Conservation (phyloP, 257 asterid species). For the Solanum rostratum region DNA sequence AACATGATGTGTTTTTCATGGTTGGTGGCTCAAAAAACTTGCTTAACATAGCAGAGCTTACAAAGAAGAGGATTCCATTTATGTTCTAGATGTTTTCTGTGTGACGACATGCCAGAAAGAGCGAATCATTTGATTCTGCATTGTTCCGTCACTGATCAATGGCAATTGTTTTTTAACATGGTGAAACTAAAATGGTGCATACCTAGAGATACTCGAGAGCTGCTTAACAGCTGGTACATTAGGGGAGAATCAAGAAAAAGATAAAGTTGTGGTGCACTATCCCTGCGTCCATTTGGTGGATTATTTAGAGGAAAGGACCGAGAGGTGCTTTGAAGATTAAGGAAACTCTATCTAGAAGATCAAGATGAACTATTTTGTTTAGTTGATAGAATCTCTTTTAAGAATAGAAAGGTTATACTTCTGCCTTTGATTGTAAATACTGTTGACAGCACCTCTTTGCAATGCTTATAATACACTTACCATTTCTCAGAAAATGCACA, state of each 20-base stretch:
- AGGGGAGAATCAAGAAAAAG: background rate
- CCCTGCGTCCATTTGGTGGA: background rate
- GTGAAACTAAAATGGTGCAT: background rate
- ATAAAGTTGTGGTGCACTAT: background rate
- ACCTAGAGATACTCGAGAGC: background rate
- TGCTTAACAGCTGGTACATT: background rate
- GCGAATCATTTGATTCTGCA: background rate
- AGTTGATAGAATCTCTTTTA: background rate
- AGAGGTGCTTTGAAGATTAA: background rate
- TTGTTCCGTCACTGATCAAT: background rate
- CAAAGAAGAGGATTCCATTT: background rate
- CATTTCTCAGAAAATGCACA: background rate
- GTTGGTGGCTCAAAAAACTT: background rate
- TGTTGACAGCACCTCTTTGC: background rate
- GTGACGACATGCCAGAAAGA: background rate
- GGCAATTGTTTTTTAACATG: background rate
- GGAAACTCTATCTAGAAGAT: background rate
- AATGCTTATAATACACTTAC: background rate
- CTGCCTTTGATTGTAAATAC: background rate
- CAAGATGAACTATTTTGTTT: background rate
- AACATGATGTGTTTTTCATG: background rate
- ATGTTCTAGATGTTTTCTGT: background rate
- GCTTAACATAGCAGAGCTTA: background rate
- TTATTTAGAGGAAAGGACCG: background rate
- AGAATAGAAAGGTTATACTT: background rate